A percentile compares a stretch with the other conserved stretches of the same genome.
phyloP scores from a whole-genome alignment of 1,284 basidiomycete genomes.

The Puccinia triticina region DNA sequence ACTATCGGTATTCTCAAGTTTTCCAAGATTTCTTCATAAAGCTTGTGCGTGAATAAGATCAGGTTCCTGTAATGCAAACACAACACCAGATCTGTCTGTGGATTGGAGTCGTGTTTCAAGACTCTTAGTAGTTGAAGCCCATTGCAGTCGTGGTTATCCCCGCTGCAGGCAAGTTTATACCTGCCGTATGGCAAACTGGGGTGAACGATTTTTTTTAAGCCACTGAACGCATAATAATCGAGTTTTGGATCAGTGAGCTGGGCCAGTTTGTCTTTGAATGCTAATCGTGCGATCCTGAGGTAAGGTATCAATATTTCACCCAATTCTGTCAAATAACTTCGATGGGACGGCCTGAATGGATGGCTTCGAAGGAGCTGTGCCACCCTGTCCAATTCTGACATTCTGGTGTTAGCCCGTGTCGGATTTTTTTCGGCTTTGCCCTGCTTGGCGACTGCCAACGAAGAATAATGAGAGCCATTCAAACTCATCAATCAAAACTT shows the following conservation, averaged over 20 bases:
- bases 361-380: neutral
- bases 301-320: neutral
- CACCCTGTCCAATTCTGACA: neutral
- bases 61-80: no score
- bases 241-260: neutral
- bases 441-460: neutral
- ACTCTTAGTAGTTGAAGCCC: neutral
- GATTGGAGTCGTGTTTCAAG: neutral
- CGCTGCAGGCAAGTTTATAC: neutral
- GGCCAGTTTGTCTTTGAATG: neutral
- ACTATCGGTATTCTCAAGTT: neutral
- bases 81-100: neutral
- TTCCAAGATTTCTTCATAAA: constrained; percentile 1
- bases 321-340: neutral
- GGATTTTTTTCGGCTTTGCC: neutral
- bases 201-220: neutral
- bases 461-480: neutral
- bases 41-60: neutral
- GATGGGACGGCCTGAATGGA: neutral
- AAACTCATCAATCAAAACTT: neutral
- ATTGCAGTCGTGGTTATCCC: no score
- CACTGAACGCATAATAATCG: neutral
- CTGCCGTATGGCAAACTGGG: neutral
- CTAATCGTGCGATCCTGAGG: neutral
- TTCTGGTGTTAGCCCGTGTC: no score